Evolutionary conservation across 208 protist species (phyloP).

Genomic region (Leishmania braziliensis): DNA sequence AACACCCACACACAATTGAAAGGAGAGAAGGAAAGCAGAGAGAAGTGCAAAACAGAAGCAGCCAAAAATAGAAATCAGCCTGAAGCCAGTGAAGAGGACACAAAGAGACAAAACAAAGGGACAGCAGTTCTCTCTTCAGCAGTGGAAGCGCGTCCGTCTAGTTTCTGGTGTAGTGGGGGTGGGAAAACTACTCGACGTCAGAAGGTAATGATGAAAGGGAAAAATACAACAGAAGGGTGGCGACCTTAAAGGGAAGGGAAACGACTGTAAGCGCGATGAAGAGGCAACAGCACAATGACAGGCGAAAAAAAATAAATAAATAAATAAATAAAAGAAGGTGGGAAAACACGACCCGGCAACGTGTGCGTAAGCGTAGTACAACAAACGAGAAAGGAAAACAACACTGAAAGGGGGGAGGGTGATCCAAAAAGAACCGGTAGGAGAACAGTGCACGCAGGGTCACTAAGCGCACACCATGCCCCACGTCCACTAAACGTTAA

Average conservation of each 20-base stretch:
- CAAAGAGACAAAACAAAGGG: not conserved
- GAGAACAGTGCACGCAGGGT: not conserved
- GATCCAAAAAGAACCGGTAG: slow-evolving; percentile 4
- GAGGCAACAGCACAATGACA: not conserved
- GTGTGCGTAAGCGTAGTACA: not conserved
- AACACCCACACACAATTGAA: too few relatives aligned
- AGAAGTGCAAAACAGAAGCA: not conserved
- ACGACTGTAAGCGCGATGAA: not conserved
- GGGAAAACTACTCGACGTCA: not conserved
- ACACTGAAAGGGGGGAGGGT: not conserved
- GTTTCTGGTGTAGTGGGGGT: not conserved
- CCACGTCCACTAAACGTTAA: too few relatives aligned
- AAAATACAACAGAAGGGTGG: not conserved
- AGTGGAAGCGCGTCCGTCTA: too few relatives aligned
- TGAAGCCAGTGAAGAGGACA: not conserved
- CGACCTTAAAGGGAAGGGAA: not conserved
- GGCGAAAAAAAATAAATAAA: not conserved
- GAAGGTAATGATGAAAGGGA: not conserved
- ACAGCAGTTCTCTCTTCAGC: too few relatives aligned
- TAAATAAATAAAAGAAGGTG: not conserved
- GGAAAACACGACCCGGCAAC: not conserved
- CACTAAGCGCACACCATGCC: too few relatives aligned
- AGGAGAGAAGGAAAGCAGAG: not conserved
- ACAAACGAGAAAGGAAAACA: slow-evolving; percentile 7
- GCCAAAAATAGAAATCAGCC: not conserved